These are phyloP conservation scores for Bodo saltans DNA, from an alignment of 78 protist species.

Conservation along the genomic window DNA sequence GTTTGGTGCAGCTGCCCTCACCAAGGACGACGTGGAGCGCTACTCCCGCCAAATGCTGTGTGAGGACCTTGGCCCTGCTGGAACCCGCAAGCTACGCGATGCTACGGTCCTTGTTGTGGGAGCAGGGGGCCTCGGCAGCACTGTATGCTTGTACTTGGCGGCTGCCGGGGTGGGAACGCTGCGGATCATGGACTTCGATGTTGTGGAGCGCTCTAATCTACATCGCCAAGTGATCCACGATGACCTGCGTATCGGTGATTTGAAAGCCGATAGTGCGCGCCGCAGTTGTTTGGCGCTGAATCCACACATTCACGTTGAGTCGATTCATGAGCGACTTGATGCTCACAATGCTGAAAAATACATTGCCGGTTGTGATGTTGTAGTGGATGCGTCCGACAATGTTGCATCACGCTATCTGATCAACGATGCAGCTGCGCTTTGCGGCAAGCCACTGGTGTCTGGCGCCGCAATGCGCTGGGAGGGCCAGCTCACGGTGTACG, in stretches of 20 bases:
- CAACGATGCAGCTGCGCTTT: slow-evolving; percentile 58
- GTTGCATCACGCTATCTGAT: slow-evolving; percentile 57
- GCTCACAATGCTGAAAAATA: slow-evolving; percentile 56
- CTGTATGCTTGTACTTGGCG: slow-evolving; percentile 67
- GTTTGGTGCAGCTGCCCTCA: neutral
- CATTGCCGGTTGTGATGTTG: slow-evolving; percentile 52
- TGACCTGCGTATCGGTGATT: slow-evolving; percentile 4
- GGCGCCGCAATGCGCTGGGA: slow-evolving; percentile 73
- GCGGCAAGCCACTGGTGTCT: slow-evolving; percentile 67
- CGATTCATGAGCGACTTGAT: slow-evolving; percentile 32
- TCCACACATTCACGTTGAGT: slow-evolving; percentile 4
- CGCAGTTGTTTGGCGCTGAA: slow-evolving; percentile 23
- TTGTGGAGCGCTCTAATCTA: slow-evolving; percentile 63
- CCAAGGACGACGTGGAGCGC: slow-evolving; percentile 52
- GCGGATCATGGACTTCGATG: slow-evolving; percentile 68
- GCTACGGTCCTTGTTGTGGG: slow-evolving; percentile 67
- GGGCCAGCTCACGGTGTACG: slow-evolving; percentile 72
- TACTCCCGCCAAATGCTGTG: slow-evolving; percentile 63
- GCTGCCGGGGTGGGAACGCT: slow-evolving; percentile 72
- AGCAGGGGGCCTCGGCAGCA: slow-evolving; percentile 82
- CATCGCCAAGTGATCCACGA: slow-evolving; percentile 69
- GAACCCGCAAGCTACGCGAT: neutral
- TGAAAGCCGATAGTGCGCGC: slow-evolving; percentile 52
- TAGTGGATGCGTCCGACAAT: slow-evolving; percentile 79
- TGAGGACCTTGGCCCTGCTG: slow-evolving; percentile 55